A percentile compares a stretch with the other conserved stretches of the same genome.
Conservation (phyloP, 2,329 filamentous ascomycete genomes). For the Aspergillus persii region DNA sequence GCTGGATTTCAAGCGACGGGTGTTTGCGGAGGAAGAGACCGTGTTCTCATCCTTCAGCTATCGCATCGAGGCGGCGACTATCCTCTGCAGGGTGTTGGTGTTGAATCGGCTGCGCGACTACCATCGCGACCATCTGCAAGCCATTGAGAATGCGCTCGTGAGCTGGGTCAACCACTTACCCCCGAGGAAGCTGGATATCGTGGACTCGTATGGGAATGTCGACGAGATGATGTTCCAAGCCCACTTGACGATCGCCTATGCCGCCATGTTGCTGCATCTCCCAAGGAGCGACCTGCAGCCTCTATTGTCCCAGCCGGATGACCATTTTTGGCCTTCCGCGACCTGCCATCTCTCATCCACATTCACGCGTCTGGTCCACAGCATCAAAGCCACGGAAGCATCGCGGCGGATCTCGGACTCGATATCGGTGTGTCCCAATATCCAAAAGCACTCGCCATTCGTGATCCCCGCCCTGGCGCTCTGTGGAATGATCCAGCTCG, state of each 20-base stretch:
- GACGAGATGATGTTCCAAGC: constrained; percentile 60
- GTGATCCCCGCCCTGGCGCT: constrained; percentile 28
- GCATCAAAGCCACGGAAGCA: constrained; percentile 37
- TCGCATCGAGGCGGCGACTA: constrained; percentile 73
- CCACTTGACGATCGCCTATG: constrained; percentile 40
- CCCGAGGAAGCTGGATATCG: constrained; percentile 63
- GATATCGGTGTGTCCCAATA: constrained; percentile 32
- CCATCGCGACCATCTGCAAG: constrained; percentile 56
- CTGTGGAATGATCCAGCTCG: constrained; percentile 36
- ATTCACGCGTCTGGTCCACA: constrained; percentile 33
- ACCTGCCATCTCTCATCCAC: constrained; percentile 30
- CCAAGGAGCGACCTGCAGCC: constrained; percentile 66
- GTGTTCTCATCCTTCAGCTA: constrained; percentile 81
- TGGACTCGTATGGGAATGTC: constrained; percentile 66
- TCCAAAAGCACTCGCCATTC: constrained; percentile 33
- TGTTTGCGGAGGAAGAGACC: constrained; percentile 64
- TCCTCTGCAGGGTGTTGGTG: constrained; percentile 69
- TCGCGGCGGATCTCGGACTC: constrained; percentile 32
- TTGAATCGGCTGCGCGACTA: constrained; percentile 37
- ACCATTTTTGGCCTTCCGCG: constrained; percentile 26
- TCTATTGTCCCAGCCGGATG: constrained; percentile 23
- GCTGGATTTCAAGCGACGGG: constrained; percentile 54
- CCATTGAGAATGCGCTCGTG: constrained; percentile 54
- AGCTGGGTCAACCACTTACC: constrained; percentile 81
- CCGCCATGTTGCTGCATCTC: constrained; percentile 70